phyloP scores from a whole-genome alignment of 1,284 basidiomycete species.

The Fomitopsis schrenkii region DNA sequence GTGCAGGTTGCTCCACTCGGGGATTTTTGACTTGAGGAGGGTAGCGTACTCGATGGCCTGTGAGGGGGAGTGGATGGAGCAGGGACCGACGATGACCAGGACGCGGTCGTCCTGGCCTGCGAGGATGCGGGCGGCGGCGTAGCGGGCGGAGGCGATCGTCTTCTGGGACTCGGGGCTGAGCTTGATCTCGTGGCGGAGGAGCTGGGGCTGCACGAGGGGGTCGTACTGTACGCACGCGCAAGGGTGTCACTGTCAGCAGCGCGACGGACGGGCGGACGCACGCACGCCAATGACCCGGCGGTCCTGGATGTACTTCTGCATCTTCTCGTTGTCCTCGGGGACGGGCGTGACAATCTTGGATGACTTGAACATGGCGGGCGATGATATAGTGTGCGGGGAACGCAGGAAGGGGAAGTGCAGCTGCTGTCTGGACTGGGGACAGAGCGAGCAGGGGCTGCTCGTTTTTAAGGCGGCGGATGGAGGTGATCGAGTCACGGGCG shows the following conservation, averaged over 20 bases:
- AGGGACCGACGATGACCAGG: constrained; percentile 92
- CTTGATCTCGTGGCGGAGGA: constrained; percentile 82
- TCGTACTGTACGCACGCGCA: constrained; percentile 63
- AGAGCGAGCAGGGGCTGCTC: background rate
- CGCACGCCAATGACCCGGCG: constrained; percentile 71
- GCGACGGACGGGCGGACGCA: constrained; percentile 14
- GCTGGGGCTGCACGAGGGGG: constrained; percentile 86
- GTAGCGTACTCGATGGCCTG: constrained; percentile 91
- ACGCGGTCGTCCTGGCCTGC: constrained; percentile 83
- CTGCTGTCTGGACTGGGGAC: constrained; percentile 13
- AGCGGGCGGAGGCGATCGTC: constrained; percentile 79
- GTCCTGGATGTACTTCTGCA: constrained; percentile 72
- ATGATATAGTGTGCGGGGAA: background rate
- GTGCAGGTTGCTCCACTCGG: constrained; percentile 73
- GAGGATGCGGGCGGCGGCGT: constrained; percentile 72
- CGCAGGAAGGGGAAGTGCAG: constrained; percentile 3
- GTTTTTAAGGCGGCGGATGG: constrained; percentile 16
- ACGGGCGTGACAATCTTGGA: constrained; percentile 45
- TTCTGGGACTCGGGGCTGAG: constrained; percentile 52
- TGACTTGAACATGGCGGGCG: constrained; percentile 14
- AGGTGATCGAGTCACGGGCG: constrained; percentile 9
- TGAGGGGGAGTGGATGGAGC: constrained; percentile 89
- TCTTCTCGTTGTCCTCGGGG: constrained; percentile 57
- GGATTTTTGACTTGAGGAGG: constrained; percentile 68
- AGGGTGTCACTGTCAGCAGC: background rate